Base-by-base conservation (phyloP, 1,139 yeast genomes). In the Magnusiomyces clavatus region DNA sequence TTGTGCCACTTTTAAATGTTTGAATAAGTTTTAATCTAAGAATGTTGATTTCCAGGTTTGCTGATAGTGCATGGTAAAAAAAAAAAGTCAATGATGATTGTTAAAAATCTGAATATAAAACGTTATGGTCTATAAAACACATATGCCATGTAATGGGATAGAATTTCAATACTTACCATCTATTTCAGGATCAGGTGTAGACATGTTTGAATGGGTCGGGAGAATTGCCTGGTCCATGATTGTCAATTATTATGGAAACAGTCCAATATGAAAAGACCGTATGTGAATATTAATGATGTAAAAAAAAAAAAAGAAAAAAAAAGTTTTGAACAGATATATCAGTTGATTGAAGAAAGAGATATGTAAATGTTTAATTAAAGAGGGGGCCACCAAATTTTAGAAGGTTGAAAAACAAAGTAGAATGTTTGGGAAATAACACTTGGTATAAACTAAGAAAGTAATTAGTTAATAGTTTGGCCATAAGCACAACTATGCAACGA, bases 21-120 rank as follows among this genome's bases (percentile, higher is more conserved):
- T 68, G 69, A 19, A 71, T 66, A 38, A 69, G 61, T 55, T 67
- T 68, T 54, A 69, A 60, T 48, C 66, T 62, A 36, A 63, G 55
- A 51, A 68, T 63, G 41, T 51, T 50, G 39, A 36, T 39, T 24
- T 54, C 56, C 36, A 53, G 41, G n/a, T 51, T 46, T 46, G 44
- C 56, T 49, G 41, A 13, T 13, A 6, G n/a, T n/a, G n/a, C n/a
- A n/a, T n/a, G n/a, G n/a, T n/a, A n/a, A n/a, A n/a, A n/a, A n/a
- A n/a, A n/a, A n/a, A n/a, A n/a, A n/a, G 29, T 5, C 16, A 13
- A 19, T 36, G 39, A 35, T 14, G 29, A 37, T 43, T 8, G 19
- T 16, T 11, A 10, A 3, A 10, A 16, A n/a, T 10, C 6, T 39
- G 3, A 19, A 6, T 8, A 6, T n/a, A 11, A n/a, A 37, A 37